phyloP scores from a whole-genome alignment of 148 eudicot species.

The Cornus kousa region DNA sequence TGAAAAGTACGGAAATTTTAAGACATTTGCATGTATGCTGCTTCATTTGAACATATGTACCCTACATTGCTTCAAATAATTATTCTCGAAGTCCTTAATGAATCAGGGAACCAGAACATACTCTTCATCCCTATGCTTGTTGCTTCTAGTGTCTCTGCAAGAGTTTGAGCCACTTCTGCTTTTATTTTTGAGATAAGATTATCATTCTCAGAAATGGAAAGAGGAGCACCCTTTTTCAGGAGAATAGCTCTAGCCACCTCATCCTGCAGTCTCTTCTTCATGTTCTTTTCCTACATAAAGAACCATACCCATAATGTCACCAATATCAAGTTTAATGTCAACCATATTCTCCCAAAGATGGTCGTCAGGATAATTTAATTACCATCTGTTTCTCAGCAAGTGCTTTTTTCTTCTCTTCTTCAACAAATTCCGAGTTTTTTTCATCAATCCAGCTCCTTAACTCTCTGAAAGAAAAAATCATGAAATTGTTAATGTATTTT shows the following conservation, averaged over 20 bases:
- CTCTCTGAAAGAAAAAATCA: constrained; percentile 14
- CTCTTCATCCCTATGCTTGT: not conserved
- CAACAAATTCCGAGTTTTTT: constrained; percentile 11
- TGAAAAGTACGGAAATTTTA: no score
- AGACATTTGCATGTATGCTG: no score
- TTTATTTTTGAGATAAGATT: constrained; percentile 21
- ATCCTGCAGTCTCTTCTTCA: constrained; percentile 16
- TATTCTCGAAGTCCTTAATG: no score
- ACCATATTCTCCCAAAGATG: not conserved
- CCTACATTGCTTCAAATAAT: no score
- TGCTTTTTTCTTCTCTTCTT: constrained; percentile 14
- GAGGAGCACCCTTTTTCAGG: constrained; percentile 13
- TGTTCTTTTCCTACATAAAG: constrained; percentile 3
- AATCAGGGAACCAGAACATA: no score
- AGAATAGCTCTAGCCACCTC: constrained; percentile 26
- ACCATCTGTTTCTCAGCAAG: constrained; percentile 20
- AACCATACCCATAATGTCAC: not conserved
- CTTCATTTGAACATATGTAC: no score
- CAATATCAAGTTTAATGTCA: not conserved
- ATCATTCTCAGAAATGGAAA: constrained; percentile 20
- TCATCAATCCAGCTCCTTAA: constrained; percentile 25
- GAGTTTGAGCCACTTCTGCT: constrained; percentile 20
- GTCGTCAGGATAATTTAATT: not conserved
- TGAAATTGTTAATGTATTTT: not conserved
- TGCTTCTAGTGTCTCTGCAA: constrained; percentile 6